Base-by-base conservation (phyloP, 148 eudicot species). In the Fagopyrum tataricum region DNA sequence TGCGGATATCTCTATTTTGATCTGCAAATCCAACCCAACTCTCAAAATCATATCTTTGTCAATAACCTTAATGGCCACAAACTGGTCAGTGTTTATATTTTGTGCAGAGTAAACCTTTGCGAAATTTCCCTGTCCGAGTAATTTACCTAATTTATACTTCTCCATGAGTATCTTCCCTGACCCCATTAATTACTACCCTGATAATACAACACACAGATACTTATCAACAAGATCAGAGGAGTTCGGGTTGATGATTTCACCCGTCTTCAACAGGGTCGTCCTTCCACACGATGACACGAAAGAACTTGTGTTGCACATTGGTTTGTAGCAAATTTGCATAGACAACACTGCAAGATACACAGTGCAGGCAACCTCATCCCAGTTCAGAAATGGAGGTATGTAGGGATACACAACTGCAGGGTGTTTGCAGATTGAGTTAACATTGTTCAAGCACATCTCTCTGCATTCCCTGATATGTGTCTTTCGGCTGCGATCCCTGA, bases 51-150 rank as follows among this genome's bases (percentile, higher is more conserved):
- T 93, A 49, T 84, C 91, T 78, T 93, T 91, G 76, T 89, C 91
- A 21, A 93, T 87, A 5, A 90, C 88, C 83, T 91, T 93, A 56
- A 93, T 84, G 40, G 98, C 98, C 51, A 90, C 94, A 26, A 71
- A 80, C 58, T 83, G 87, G 44, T 86, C 88, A 6, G 76, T 83
- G 75, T 87, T 79, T 3, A 90, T 78, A 69, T 85, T 79, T 79
- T 78, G 84, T 48, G 89, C 98, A 67, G 82, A 73, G 86, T 87
- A 91, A 53, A 93, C 96, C 74, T 93, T 90, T 6, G 94, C 98
- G 75, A 93, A 90, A 74, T 81, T 87, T 14, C 98, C 98, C 80
- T 90, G 85, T 46, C 98, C 98, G 23, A 93, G 78, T 52, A 87
- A 72, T 40, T 81, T 81, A 67, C 96, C 96, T 15, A 90, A 67